Evolutionary conservation across 371 early-diverging fungal species (phyloP), one percentile per base, ranked within the genome.

Genomic region (Funneliformis caledonium): DNA sequence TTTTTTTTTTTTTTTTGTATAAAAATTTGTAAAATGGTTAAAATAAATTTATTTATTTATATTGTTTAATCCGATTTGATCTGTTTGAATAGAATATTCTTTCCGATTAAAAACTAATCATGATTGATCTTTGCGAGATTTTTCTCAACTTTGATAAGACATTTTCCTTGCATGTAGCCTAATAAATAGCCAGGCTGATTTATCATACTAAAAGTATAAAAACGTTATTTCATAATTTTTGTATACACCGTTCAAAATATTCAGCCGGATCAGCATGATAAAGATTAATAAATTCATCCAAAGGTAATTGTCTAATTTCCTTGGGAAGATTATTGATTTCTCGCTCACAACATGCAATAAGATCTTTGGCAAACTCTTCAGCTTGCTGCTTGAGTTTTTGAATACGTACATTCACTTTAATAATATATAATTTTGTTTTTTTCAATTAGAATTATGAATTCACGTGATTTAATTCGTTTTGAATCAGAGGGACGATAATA

Each of bases 221-320:
- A 37, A 3, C 3, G 37, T 37, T 37, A 37, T 37, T 26, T 26
- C 26, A 26, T 26, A 26, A 26, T 26, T 37, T 2, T 37, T 37
- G 37, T 37, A 37, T 37, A 37, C 37, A 37, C 0, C 37, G 37
- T 45, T 45, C 48, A 10, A 73, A 73, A 31, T 73, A 73, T 50
- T 73, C 73, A 26, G n/a, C 12, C 5, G 73, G 56, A 26, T 73
- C 56, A 7, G 73, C n/a, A 73, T 73, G n/a, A 37, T 52, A 73
- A 9, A 52, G 1, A 52, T 56, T 47, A 16, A 73, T 56, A 31
- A 73, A 73, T 7, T 52, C 73, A 4, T 50, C 31, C 12, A 73
- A 10, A 3, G 73, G 56, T 26, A 73, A 33, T 52, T 52, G 48
- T 52, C 73, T 26, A 50, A 73, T 73, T 73, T 73, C 73, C 6